Evolutionary conservation across 2,329 filamentous ascomycete species (phyloP).

Genomic region (Ampelomyces quisqualis): DNA sequence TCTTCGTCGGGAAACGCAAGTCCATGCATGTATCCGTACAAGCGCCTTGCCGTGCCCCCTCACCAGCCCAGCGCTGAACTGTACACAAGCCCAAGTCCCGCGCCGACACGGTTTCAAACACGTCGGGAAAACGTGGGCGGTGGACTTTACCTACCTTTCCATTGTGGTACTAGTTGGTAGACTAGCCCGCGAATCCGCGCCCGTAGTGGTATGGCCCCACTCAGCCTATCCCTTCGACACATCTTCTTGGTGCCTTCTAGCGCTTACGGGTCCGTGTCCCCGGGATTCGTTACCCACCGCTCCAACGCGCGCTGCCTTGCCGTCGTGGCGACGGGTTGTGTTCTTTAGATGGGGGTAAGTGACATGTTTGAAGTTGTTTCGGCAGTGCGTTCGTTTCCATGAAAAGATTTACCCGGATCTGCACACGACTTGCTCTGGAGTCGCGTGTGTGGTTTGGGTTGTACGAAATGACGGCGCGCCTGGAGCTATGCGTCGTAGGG

Average conservation of each 20-base stretch:
- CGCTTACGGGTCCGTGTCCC: slow-evolving; percentile 17
- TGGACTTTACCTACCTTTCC: too few species aligned
- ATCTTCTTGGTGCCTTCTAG: slow-evolving; percentile 24
- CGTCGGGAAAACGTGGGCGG: slow-evolving; percentile 15
- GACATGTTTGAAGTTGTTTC: too few species aligned
- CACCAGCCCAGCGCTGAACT: too few species aligned
- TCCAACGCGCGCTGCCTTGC: slow-evolving; percentile 4
- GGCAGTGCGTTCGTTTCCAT: neutral
- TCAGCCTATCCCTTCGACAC: slow-evolving; percentile 13
- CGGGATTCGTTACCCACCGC: slow-evolving; percentile 16
- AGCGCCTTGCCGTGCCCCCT: too few species aligned
- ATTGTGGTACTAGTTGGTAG: too few species aligned
- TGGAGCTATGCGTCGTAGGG: neutral
- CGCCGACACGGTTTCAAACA: neutral
- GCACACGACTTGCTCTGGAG: too few species aligned
- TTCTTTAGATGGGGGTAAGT: too few species aligned
- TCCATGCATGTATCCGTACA: too few species aligned
- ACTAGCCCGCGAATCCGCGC: too few species aligned
- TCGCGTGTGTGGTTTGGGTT: too few species aligned
- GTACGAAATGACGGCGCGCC: slow-evolving; percentile 2
- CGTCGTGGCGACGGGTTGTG: too few species aligned
- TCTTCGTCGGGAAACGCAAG: too few species aligned
- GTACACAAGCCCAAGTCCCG: neutral
- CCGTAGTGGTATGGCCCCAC: slow-evolving; percentile 5
- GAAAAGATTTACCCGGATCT: slow-evolving; percentile 4